Evolutionary conservation across 176 grass and related monocot genomes (phyloP), one percentile per base, ranked within the genome.

Genomic region (Eragrostis curvula): DNA sequence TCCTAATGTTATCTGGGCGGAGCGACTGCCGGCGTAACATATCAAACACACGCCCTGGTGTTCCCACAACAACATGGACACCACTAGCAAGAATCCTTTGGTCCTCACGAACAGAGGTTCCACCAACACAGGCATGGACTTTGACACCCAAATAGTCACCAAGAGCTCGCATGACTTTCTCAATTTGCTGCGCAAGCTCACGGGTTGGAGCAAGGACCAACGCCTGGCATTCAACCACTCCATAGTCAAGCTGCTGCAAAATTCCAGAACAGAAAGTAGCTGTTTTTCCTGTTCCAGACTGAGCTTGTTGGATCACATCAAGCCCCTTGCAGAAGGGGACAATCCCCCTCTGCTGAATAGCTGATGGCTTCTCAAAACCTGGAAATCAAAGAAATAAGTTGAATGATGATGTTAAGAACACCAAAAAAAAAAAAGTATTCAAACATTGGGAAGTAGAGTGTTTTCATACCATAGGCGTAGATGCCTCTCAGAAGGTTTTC

Each of bases 291-390:
- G 93, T 96, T 64, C 89, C 93, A 63, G 93, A 96, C 7, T 96
- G 93, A 69, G 93, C 93, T 59, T 96, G 93, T 80, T 96, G 93
- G 40, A 96, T 96, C 72, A 96, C 93, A 84, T 96, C 93, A 57
- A 92, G 84, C 28, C 93, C 93, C 85, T 92, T 96, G 64, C 89
- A 92, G 71, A 96, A 96, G 4, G 93, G 93, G 28, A 96, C 90
- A 45, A 96, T 96, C 27, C 93, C 93, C 50, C 93, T 89, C 42
- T 96, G 93, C 81, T 96, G 93, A 70, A 96, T 96, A 14, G 93
- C 93, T 11, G 93, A 96, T 66, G 93, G 93, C 41, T 96, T 96
- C 88, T 96, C 93, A 89, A 95, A 95, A 85, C 93, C 93, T 94
- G 45, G 27, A 69, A 68, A 77, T 21, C 43, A 29, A 71, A 77